A percentile compares a stretch with the other conserved stretches of the same genome.
Conservation (phyloP, 202 grass and related monocot species). For the Carex sylvatica region DNA sequence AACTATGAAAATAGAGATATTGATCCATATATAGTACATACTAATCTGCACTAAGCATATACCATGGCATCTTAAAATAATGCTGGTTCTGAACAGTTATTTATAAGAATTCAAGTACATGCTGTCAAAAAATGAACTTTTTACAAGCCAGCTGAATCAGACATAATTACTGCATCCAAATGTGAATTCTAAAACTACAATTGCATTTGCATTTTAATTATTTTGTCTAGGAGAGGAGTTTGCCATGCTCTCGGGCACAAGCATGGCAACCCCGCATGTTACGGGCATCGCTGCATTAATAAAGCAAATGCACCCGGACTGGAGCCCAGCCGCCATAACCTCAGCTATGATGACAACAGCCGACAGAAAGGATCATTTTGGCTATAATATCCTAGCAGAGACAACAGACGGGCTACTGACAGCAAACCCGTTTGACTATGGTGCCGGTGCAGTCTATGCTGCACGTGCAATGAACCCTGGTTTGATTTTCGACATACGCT, state of each 20-base stretch:
- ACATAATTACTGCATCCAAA: not conserved
- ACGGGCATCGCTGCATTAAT: constrained; percentile 67
- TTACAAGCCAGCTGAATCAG: not conserved
- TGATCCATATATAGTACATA: too few relatives aligned
- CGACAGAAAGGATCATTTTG: constrained; percentile 41
- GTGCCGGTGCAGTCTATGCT: constrained; percentile 65
- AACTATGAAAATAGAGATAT: too few relatives aligned
- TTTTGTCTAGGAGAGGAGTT: constrained; percentile 39
- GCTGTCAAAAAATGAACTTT: not conserved
- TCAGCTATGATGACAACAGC: constrained; percentile 82
- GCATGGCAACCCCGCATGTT: constrained; percentile 87
- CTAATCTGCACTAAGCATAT: too few relatives aligned
- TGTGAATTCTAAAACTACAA: not conserved
- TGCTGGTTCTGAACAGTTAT: not conserved
- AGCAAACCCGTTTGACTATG: constrained; percentile 85
- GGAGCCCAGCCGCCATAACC: constrained; percentile 67
- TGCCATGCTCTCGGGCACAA: constrained; percentile 67
- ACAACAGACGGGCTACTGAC: constrained; percentile 11
- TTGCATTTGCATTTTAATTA: not conserved
- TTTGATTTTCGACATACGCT: constrained; percentile 57
- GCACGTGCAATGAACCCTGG: constrained; percentile 72
- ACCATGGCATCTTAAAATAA: not conserved
- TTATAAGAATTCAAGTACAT: not conserved
- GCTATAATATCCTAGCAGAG: constrained; percentile 43
- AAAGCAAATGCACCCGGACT: constrained; percentile 64